phyloP scores from a whole-genome alignment of 495 filamentous ascomycete genomes.

The Penicillium egyptiacum region DNA sequence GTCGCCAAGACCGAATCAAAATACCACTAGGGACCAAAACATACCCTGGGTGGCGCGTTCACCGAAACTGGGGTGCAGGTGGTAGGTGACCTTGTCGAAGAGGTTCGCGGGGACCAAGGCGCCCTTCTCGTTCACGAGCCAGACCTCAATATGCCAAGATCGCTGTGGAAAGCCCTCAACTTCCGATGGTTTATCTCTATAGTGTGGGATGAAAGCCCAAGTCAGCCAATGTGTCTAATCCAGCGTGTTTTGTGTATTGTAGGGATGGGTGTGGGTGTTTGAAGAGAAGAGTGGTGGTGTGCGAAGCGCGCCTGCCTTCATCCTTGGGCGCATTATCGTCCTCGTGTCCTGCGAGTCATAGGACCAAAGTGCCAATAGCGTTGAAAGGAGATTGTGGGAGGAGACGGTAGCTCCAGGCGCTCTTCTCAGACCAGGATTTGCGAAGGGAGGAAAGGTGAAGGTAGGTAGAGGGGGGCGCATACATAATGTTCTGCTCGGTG shows the following conservation, averaged over 20 bases:
- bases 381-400: background rate
- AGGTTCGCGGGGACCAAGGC: constrained; percentile 71
- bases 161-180: constrained; percentile 91
- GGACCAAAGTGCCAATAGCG: background rate
- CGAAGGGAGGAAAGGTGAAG: constrained; percentile 13
- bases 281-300: background rate
- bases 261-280: constrained; percentile 7
- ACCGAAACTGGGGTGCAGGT: constrained; percentile 89
- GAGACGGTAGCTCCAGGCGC: background rate
- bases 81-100: constrained; percentile 90
- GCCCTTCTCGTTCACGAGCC: constrained; percentile 58
- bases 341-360: background rate
- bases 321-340: background rate
- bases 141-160: constrained; percentile 62
- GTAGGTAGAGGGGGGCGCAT: constrained; percentile 39
- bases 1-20: background rate
- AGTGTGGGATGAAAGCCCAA: constrained; percentile 8
- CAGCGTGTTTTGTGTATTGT: constrained; percentile 3
- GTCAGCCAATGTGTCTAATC: constrained; percentile 10
- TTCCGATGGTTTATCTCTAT: constrained; percentile 63
- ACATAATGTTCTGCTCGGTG: constrained; percentile 87
- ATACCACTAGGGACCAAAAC: constrained; percentile 27
- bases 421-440: background rate
- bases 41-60: constrained; percentile 75
- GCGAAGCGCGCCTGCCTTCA: background rate